phyloP scores from a whole-genome alignment of 495 filamentous ascomycete species.

The Extremus antarcticus region DNA sequence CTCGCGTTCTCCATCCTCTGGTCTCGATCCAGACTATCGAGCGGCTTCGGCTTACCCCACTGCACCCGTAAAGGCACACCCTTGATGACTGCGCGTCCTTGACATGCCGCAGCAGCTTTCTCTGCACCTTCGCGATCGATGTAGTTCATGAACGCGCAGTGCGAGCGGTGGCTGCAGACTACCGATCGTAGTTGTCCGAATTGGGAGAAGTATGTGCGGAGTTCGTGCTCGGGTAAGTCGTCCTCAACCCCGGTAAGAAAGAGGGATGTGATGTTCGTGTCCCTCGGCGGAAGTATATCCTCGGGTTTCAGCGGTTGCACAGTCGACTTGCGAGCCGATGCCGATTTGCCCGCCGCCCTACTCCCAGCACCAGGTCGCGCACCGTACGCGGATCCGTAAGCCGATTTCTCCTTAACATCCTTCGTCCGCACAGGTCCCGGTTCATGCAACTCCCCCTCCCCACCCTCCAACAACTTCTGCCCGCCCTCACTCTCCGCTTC shows the following conservation, averaged over 20 bases:
- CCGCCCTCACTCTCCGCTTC: conserved; percentile 39
- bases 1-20: conserved; percentile 63
- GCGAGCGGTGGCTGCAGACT: conserved; percentile 90
- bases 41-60: conserved; percentile 83
- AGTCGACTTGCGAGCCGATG: conserved; percentile 38
- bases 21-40: conserved; percentile 81
- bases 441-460: conserved; percentile 16
- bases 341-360: not conserved
- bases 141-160: conserved; percentile 94
- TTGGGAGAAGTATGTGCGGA: conserved; percentile 79
- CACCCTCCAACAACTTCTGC: conserved; percentile 35
- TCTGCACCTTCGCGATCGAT: conserved; percentile 72
- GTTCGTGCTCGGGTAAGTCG: conserved; percentile 80
- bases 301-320: conserved; percentile 67
- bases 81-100: conserved; percentile 71
- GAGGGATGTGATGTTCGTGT: conserved; percentile 75
- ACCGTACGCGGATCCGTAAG: conserved; percentile 17
- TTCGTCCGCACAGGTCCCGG: conserved; percentile 31
- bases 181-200: conserved; percentile 82
- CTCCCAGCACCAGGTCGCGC: not conserved
- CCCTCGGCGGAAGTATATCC: conserved; percentile 73
- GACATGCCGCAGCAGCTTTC: conserved; percentile 67
- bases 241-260: conserved; percentile 95
- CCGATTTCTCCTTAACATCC: conserved; percentile 15
- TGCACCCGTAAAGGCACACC: conserved; percentile 81